Base-by-base conservation (phyloP, 2,329 filamentous ascomycete species). In the Pseudopyricularia cyperi region DNA sequence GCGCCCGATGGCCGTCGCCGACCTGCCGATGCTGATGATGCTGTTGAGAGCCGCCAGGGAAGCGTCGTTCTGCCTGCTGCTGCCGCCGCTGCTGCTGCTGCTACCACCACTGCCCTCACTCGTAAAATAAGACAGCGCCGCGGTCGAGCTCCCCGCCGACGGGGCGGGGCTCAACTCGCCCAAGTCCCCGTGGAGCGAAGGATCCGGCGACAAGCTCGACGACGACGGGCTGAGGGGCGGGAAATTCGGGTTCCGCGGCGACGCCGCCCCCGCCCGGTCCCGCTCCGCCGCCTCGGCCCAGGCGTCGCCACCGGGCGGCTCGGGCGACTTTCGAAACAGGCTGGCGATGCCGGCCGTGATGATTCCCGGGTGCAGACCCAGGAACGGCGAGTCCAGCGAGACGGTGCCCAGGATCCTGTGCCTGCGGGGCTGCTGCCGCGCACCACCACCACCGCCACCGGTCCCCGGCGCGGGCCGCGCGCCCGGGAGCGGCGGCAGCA, bases 331-430 rank as follows among this genome's bases (percentile, higher is more conserved):
- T 34, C 73, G 69, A 65, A 95, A 93, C 11, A 95, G 73, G 61
- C 87, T 91, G 2, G 82, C 78, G 52, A 95, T 77, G 2, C 89
- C 88, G 35, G 86, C 86, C n/a, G 82, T 77, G 42, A 95, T 79
- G 42, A 96, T 85, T 6, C 90, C 87, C 1, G 89, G 89, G 65
- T 96, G 89, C 63, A 96, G 84, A 3, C 90, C 90, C 6, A 95
- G 72, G 54, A 94, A 89, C 0, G 90, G 90, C 0, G 87, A 85
- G 65, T 96, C 90, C 48, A 95, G 83, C 52, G 86, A 87, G 52
- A 96, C 73, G 4, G 83, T 83, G 0, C 90, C 90, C 30, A 95
- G 66, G 39, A 95, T 85, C 9, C 81, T 78, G 68, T 95, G 87
- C 56, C 80, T 82, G 57, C 86, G 80, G 11, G 69, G 69, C 53